Conservation (phyloP, 2,329 filamentous ascomycete species). For the Rhynchosporium agropyri region DNA sequence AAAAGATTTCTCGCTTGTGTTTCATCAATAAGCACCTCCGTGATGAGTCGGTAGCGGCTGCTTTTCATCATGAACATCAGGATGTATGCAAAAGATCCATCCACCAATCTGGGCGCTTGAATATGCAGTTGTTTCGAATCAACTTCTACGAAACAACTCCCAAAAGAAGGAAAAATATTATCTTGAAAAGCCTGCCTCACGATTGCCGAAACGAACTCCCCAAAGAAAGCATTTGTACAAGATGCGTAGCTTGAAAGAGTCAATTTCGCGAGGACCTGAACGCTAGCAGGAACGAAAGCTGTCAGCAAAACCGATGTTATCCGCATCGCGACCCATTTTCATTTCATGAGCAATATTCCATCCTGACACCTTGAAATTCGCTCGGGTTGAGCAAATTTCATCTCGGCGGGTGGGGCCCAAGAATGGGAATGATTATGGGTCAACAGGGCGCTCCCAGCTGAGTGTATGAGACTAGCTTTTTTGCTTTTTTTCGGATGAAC, state of each 20-base stretch:
- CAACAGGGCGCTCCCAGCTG: not conserved
- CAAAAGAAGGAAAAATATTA: not conserved
- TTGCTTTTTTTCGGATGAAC: not conserved
- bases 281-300: too few species aligned
- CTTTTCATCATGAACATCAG: not conserved
- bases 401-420: too few species aligned
- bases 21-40: not conserved
- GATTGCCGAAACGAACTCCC: too few species aligned
- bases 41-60: not conserved
- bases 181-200: not conserved
- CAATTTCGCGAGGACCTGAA: too few species aligned
- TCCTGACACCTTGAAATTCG: not conserved
- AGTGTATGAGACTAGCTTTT: too few species aligned
- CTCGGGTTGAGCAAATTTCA: not conserved
- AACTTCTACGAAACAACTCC: not conserved
- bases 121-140: not conserved
- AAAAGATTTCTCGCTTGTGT: slow-evolving; percentile 8
- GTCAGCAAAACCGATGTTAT: too few species aligned
- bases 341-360: too few species aligned
- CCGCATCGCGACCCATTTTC: too few species aligned
- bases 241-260: too few species aligned
- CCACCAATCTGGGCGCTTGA: not conserved
- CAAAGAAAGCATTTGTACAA: too few species aligned
- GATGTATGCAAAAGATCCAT: not conserved
- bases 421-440: not conserved